Evolutionary conservation across 305 asterid genomes (phyloP), one percentile per base, ranked within the genome.

Genomic region (Rubia balearica): DNA sequence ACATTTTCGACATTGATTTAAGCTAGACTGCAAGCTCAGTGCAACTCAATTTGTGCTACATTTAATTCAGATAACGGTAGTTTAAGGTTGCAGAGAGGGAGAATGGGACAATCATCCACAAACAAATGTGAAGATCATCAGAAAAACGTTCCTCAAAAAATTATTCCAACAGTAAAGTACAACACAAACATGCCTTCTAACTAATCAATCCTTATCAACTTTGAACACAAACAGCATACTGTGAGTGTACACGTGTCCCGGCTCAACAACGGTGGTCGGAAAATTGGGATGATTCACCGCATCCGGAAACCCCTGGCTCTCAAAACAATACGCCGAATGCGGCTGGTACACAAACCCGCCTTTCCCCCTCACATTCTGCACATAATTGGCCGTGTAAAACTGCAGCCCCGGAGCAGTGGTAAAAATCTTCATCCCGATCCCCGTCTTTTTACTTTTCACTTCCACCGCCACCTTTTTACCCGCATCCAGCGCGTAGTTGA

Each of bases 261-360:
- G 84, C 62, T 67, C 56, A 67, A 90, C 86, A 74, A 89, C 83
- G 80, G 78, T 77, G 0, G 96, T 85, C 4, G 97, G 97, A 48
- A 92, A 90, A 59, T 72, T 85, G 0, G 91, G 93, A 46, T 87
- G 96, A 77, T 92, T 92, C 62, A 90, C 98, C 0, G 97, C 69
- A 43, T 92, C 95, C 0, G 97, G 97, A 59, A 92, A 92, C 0
- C 96, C 98, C 62, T 90, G 97, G 45, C 96, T 90, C 84, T 90
- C 97, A 82, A 90, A 84, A 67, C 95, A 92, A 74, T 87, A 74
- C 0, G 87, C 98, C 0, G 88, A 85, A 62, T 90, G 88, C 42
- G 81, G 33, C 36, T 84, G 75, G 65, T 90, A 92, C 7, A 86
- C 36, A n/a, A 2, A 79, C 42, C 98, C 98, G 12, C 80, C 85